Conservation (phyloP, 805 yeast species). For the Lipomyces sp. region DNA sequence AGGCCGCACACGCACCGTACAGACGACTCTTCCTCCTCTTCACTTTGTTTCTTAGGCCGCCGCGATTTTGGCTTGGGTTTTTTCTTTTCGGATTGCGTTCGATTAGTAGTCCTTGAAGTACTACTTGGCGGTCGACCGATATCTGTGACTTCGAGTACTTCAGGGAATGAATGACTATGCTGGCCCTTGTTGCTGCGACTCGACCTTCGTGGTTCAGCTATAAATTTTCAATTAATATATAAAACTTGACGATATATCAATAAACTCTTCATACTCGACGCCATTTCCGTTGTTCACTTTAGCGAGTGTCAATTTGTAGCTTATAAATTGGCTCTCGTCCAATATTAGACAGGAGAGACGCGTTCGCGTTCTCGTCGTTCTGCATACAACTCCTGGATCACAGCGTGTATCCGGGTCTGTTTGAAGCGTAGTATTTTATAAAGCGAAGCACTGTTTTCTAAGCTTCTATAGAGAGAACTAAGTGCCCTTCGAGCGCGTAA, state of each 20-base stretch:
- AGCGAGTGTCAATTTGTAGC: neutral
- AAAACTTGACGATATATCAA: neutral
- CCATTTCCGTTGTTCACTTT: neutral
- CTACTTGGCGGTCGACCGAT: conserved; percentile 2
- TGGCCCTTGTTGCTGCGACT: conserved; percentile 49
- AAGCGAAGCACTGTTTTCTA: conserved; percentile 75
- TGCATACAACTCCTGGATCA: neutral
- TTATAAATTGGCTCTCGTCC: conserved; percentile 41
- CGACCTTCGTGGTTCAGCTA: conserved; percentile 46
- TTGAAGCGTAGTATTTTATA: conserved; percentile 52
- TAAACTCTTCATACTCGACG: conserved; percentile 2
- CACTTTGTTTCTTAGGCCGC: neutral
- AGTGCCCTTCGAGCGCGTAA: neutral
- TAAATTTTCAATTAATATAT: neutral
- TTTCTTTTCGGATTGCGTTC: conserved; percentile 1
- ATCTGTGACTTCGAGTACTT: conserved; percentile 32
- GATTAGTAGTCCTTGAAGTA: neutral
- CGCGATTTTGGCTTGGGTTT: conserved; percentile 9
- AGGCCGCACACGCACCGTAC: conserved; percentile 45
- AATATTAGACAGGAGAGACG: neutral
- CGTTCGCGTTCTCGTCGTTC: neutral
- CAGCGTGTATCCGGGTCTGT: conserved; percentile 64
- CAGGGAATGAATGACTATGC: conserved; percentile 39
- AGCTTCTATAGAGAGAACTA: conserved; percentile 49
- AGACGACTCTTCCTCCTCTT: conserved; percentile 34